A percentile compares a stretch with the other conserved stretches of the same genome.
These are phyloP conservation scores for Planoprotostelium fungivorum DNA, from an alignment of 78 protist species.

Conservation along the genomic window DNA sequence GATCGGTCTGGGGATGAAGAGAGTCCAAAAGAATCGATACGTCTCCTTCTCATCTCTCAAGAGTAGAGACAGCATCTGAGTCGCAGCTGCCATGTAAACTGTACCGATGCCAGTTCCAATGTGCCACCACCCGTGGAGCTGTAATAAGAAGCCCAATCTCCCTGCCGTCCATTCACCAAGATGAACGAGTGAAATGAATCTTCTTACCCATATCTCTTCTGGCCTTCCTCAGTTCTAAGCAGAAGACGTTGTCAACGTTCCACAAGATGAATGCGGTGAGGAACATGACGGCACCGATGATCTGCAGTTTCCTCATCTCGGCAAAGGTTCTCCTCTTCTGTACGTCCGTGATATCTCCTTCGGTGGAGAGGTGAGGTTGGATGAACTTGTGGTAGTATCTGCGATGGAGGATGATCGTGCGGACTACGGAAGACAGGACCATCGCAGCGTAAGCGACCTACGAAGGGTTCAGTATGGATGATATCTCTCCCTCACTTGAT, in stretches of 20 bases:
- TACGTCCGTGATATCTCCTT: background rate
- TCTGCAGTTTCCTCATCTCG: background rate
- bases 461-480: background rate
- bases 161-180: background rate
- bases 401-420: background rate
- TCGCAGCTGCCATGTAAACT: background rate
- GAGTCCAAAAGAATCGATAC: no score
- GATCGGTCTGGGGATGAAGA: no score
- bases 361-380: no score
- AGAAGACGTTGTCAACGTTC: background rate
- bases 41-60: background rate
- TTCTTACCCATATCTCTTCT: background rate
- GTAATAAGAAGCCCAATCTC: background rate
- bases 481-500: background rate
- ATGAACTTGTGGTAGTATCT: background rate
- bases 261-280: background rate
- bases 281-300: background rate
- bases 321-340: background rate
- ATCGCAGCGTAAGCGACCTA: background rate
- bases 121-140: background rate
- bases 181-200: no score
- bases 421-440: background rate
- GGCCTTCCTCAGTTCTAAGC: background rate
- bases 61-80: background rate
- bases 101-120: background rate